phyloP scores from a whole-genome alignment of 495 filamentous ascomycete genomes.

The Astrocystis sublimbata region DNA sequence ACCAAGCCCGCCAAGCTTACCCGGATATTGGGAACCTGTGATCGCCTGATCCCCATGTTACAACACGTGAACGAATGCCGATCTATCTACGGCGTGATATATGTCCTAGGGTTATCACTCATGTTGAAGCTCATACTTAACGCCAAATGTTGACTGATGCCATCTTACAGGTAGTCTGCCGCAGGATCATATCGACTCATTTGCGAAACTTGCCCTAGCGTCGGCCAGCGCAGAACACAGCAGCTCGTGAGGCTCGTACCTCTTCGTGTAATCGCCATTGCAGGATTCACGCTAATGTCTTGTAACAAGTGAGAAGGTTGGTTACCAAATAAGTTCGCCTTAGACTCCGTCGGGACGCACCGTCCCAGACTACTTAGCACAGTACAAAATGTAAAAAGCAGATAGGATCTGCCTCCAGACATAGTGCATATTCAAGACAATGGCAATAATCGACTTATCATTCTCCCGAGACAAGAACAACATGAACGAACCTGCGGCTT shows the following conservation, averaged over 20 bases:
- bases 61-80: not conserved
- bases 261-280: too few relatives aligned
- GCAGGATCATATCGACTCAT: not conserved
- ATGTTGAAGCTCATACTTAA: too few relatives aligned
- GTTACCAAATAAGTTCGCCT: not conserved
- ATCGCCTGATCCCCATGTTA: not conserved
- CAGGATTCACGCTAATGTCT: not conserved
- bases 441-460: too few relatives aligned
- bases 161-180: not conserved
- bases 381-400: too few relatives aligned
- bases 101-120: too few relatives aligned
- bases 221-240: not conserved
- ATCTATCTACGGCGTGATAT: too few relatives aligned
- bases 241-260: not conserved
- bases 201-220: not conserved
- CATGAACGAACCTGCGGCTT: too few relatives aligned
- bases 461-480: too few relatives aligned
- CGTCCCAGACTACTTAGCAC: conserved; percentile 1
- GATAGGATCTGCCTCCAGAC: not conserved
- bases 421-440: not conserved
- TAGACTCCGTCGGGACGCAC: not conserved
- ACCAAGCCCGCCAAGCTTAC: too few relatives aligned
- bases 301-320: not conserved
- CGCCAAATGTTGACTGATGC: not conserved
- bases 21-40: conserved; percentile 6